A percentile compares a stretch with the other conserved stretches of the same genome.
Evolutionary conservation across 2,329 filamentous ascomycete genomes (phyloP).

Genomic region (Talaromyces sp.): DNA sequence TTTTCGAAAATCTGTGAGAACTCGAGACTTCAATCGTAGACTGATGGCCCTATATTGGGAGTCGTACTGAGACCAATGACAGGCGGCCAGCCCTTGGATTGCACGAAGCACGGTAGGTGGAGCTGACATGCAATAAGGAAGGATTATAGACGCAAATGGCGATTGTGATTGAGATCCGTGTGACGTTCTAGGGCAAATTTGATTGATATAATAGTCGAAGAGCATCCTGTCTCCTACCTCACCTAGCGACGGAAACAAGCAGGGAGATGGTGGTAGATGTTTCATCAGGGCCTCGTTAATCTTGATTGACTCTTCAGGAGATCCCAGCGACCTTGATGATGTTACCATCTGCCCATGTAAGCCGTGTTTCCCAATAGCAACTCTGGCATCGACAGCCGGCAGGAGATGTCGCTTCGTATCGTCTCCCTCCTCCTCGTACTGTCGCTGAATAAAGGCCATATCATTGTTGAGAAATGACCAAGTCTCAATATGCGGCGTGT

Average conservation of each 20-base stretch:
- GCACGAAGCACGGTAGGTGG: constrained; percentile 4
- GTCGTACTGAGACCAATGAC: constrained; percentile 13
- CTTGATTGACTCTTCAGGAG: neutral
- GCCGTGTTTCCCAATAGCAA: neutral
- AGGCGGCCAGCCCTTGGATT: constrained; percentile 8
- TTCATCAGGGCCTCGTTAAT: neutral
- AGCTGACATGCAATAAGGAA: constrained; percentile 9
- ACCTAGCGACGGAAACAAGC: constrained; percentile 5
- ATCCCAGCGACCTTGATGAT: neutral
- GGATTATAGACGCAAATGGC: constrained; percentile 11
- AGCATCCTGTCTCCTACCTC: constrained; percentile 4
- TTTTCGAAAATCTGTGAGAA: neutral
- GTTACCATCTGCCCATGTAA: neutral
- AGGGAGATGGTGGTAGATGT: neutral
- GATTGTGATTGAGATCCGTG: constrained; percentile 2
- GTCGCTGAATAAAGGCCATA: neutral
- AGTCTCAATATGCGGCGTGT: neutral
- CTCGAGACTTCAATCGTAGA: constrained; percentile 6
- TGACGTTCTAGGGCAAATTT: constrained; percentile 9
- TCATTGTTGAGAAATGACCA: neutral
- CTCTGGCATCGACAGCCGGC: neutral
- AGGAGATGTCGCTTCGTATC: neutral
- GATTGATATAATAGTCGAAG: constrained; percentile 14
- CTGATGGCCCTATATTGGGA: constrained; percentile 4
- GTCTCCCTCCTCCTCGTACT: neutral